Evolutionary conservation across 352 stramenopile species (phyloP).

Genomic region (Pythium monospermum): DNA sequence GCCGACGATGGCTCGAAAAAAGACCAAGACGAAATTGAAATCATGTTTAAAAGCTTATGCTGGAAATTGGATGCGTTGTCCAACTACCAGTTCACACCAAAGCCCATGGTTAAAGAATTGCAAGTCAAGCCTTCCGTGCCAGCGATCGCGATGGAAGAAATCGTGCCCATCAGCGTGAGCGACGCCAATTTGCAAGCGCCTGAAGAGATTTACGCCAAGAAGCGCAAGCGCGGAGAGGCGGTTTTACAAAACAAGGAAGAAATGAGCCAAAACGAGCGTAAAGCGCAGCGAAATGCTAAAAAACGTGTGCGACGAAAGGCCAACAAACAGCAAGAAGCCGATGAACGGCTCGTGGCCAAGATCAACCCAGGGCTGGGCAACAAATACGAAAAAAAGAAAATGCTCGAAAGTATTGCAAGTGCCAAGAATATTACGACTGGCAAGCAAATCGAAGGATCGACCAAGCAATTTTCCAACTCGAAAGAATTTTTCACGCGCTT

Average conservation of each 20-base stretch:
- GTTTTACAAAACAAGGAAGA: conserved; percentile 81
- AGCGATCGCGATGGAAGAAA: conserved; percentile 82
- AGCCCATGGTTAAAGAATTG: conserved; percentile 90
- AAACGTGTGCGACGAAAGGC: conserved; percentile 90
- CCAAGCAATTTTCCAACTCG: conserved; percentile 84
- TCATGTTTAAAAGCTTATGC: conserved; percentile 93
- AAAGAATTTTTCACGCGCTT: conserved; percentile 84
- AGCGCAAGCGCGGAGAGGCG: conserved; percentile 79
- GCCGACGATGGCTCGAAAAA: conserved; percentile 88
- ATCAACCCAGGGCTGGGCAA: conserved; percentile 94
- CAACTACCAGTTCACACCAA: conserved; percentile 95
- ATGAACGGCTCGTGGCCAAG: conserved; percentile 92
- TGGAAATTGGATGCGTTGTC: conserved; percentile 94
- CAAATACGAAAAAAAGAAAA: conserved; percentile 94
- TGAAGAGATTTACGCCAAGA: conserved; percentile 85
- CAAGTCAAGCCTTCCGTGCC: conserved; percentile 78
- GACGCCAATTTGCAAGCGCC: conserved; percentile 80
- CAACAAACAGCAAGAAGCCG: conserved; percentile 82
- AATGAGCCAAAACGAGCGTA: conserved; percentile 86
- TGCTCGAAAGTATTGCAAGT: conserved; percentile 73
- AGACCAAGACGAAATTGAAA: conserved; percentile 92
- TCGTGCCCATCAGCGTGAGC: conserved; percentile 78
- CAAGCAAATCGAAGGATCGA: conserved; percentile 77
- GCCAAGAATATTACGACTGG: conserved; percentile 83
- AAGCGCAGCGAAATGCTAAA: conserved; percentile 84